These are phyloP conservation scores for Lactarius hengduanensis DNA, from an alignment of 768 basidiomycete species.

Conservation along the genomic window DNA sequence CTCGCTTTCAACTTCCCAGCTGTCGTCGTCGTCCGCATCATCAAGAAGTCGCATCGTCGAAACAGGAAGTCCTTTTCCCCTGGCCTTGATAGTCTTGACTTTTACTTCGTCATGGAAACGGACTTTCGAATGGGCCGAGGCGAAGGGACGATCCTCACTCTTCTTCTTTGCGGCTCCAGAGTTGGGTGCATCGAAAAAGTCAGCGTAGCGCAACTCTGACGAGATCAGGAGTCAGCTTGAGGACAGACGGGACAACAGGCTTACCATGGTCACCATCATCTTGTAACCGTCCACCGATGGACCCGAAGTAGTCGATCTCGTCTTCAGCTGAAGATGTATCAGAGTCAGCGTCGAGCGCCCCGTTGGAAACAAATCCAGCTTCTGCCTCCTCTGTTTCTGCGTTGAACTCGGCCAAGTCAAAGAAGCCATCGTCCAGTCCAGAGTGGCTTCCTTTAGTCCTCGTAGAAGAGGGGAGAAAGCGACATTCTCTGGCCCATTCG, in stretches of 20 bases:
- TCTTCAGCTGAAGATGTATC: conserved; percentile 49
- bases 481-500: conserved; percentile 6
- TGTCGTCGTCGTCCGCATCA: conserved; percentile 38
- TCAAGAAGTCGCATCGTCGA: conserved; percentile 42
- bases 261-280: conserved; percentile 6
- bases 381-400: conserved; percentile 79
- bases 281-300: conserved; percentile 45
- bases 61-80: conserved; percentile 62
- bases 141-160: conserved; percentile 28
- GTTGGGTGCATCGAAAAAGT: conserved; percentile 64
- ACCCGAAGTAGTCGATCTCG: conserved; percentile 67
- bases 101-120: conserved; percentile 80
- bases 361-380: conserved; percentile 57
- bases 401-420: conserved; percentile 86
- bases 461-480: conserved; percentile 20
- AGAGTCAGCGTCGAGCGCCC: conserved; percentile 52
- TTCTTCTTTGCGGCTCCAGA: conserved; percentile 29
- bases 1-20: conserved; percentile 28
- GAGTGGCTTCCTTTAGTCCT: conserved; percentile 37
- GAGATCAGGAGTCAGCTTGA: background rate
- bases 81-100: conserved; percentile 76
- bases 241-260: background rate
- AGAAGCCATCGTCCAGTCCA: conserved; percentile 86
- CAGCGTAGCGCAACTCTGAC: conserved; percentile 64
- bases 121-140: conserved; percentile 42